Evolutionary conservation across 2,329 filamentous ascomycete species (phyloP).

Genomic region (Colletotrichum australisinense): DNA sequence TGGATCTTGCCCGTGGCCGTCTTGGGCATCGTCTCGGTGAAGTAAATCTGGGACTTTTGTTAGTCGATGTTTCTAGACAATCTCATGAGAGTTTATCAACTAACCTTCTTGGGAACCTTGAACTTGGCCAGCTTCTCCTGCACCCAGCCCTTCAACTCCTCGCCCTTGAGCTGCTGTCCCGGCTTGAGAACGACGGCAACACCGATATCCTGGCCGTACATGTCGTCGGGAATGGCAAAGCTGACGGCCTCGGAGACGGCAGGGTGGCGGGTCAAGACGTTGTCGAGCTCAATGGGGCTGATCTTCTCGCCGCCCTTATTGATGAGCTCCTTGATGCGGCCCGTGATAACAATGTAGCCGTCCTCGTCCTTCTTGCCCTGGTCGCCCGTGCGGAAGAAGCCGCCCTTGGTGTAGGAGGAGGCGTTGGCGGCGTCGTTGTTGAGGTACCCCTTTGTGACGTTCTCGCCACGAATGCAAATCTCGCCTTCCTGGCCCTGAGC

Average conservation of each 20-base stretch:
- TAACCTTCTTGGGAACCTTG: slow-evolving; percentile 85
- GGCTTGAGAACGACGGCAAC: slow-evolving; percentile 81
- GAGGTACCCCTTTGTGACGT: slow-evolving; percentile 86
- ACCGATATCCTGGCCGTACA: slow-evolving; percentile 86
- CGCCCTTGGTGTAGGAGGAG: slow-evolving; percentile 77
- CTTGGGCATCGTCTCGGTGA: slow-evolving; percentile 88
- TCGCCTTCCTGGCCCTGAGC: slow-evolving; percentile 79
- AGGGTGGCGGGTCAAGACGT: slow-evolving; percentile 79
- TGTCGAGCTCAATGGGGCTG: slow-evolving; percentile 88
- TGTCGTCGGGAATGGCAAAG: slow-evolving; percentile 84
- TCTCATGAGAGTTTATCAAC: slow-evolving; percentile 31
- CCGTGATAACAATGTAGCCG: slow-evolving; percentile 87
- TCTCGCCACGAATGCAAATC: slow-evolving; percentile 85
- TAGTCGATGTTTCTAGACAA: background rate
- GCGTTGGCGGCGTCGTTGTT: slow-evolving; percentile 85
- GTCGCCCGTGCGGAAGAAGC: slow-evolving; percentile 90
- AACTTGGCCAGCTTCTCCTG: slow-evolving; percentile 80
- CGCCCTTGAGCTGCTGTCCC: slow-evolving; percentile 64
- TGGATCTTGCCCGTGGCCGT: slow-evolving; percentile 94
- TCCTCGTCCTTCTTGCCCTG: slow-evolving; percentile 85
- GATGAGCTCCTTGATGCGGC: slow-evolving; percentile 94
- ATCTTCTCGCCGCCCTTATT: slow-evolving; percentile 94
- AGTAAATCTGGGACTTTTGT: slow-evolving; percentile 70
- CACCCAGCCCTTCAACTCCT: slow-evolving; percentile 77
- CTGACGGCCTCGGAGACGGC: slow-evolving; percentile 82